Conservation (phyloP, 768 basidiomycete species). For the Boletus sp. region DNA sequence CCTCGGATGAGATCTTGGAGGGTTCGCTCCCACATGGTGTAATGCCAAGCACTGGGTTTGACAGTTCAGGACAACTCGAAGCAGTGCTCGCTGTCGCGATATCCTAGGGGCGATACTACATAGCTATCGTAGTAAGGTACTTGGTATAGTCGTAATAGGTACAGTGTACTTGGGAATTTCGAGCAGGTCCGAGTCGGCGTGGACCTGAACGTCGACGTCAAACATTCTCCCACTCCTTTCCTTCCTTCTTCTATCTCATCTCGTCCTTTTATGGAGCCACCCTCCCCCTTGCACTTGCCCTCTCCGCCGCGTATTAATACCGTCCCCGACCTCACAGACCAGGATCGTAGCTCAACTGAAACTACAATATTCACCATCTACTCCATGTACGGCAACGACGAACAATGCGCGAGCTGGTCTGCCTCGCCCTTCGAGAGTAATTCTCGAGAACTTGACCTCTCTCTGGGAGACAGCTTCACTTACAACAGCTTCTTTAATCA, state of each 20-base stretch:
- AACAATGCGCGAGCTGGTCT: slow-evolving; percentile 47
- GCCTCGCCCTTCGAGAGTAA: slow-evolving; percentile 37
- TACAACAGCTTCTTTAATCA: slow-evolving; percentile 34
- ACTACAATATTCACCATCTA: slow-evolving; percentile 82
- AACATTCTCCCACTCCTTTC: neutral
- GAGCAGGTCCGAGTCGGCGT: too few relatives aligned
- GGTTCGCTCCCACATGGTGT: slow-evolving; percentile 92
- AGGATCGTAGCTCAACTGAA: slow-evolving; percentile 61
- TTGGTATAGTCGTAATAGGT: too few relatives aligned
- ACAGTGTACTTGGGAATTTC: neutral
- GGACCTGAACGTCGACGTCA: neutral
- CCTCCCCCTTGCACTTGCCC: slow-evolving; percentile 34
- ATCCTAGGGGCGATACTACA: neutral
- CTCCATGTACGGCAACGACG: slow-evolving; percentile 78
- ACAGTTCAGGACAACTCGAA: neutral
- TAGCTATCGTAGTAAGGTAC: neutral
- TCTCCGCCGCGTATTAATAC: slow-evolving; percentile 28
- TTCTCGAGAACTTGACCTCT: slow-evolving; percentile 37
- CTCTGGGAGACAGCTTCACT: slow-evolving; percentile 34
- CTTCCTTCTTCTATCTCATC: neutral
- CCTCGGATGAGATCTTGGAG: slow-evolving; percentile 95
- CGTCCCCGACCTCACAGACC: slow-evolving; percentile 30
- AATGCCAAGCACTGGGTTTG: neutral
- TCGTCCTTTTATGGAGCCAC: slow-evolving; percentile 38
- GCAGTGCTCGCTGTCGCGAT: neutral